These are phyloP conservation scores for Magnolia changhungtana DNA, from an alignment of 164 flowering plant genomes.

Conservation along the genomic window DNA sequence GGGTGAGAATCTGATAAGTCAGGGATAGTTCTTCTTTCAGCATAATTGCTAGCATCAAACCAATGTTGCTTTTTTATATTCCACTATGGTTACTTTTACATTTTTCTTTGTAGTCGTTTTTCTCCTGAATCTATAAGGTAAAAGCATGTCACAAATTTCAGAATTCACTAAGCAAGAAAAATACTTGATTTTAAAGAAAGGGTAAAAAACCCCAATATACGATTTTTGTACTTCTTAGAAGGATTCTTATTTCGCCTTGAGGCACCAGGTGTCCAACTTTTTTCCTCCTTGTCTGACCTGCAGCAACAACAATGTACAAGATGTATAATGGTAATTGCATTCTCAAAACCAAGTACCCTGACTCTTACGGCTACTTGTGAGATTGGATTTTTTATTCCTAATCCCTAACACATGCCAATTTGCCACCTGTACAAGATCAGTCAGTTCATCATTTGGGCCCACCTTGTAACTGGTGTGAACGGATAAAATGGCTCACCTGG, in stretches of 20 bases:
- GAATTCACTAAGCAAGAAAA: background rate
- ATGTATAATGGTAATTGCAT: background rate
- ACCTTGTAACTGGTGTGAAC: background rate
- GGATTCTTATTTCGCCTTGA: constrained; percentile 29
- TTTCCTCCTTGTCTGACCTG: constrained; percentile 45
- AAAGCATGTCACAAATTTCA: constrained; percentile 22
- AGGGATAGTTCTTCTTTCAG: constrained; percentile 26
- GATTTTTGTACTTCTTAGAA: constrained; percentile 44
- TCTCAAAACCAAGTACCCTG: background rate
- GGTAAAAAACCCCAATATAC: background rate
- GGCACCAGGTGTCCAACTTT: constrained; percentile 22
- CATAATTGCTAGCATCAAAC: constrained; percentile 16
- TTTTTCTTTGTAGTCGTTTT: constrained; percentile 55
- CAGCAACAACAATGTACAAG: constrained; percentile 6
- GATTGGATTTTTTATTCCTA: background rate
- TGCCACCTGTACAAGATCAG: background rate
- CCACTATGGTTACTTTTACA: constrained; percentile 26
- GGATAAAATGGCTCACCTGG: background rate
- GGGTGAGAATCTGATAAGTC: constrained; percentile 32
- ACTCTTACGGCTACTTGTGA: background rate
- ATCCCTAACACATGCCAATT: background rate
- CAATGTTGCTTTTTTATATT: constrained; percentile 16
- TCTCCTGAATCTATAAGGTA: constrained; percentile 32
- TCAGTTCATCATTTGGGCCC: background rate
- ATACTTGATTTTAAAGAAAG: background rate